Conservation (phyloP, 257 asterid genomes). For the Solanum sejunctum region DNA sequence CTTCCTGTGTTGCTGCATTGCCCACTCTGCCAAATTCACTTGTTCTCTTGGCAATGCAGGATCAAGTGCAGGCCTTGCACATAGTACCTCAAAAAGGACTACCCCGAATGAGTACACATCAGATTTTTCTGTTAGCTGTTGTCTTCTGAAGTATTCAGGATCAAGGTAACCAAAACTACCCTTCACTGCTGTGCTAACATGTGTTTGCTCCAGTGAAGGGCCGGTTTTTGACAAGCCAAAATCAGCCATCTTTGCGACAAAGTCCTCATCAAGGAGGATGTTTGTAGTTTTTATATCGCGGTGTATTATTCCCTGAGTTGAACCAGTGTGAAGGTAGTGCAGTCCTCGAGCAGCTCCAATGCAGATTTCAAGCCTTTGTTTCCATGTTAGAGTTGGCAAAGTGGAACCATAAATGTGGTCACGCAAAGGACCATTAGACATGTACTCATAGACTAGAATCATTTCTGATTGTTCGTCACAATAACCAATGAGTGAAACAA, state of each 20-base stretch:
- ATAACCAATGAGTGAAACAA: slow-evolving; percentile 77
- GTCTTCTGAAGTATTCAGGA: slow-evolving; percentile 90
- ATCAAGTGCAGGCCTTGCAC: slow-evolving; percentile 87
- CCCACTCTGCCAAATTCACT: slow-evolving; percentile 88
- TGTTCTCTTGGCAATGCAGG: slow-evolving; percentile 82
- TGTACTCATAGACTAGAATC: slow-evolving; percentile 81
- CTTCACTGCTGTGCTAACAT: slow-evolving; percentile 91
- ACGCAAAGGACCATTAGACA: slow-evolving; percentile 72
- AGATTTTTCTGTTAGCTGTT: slow-evolving; percentile 77
- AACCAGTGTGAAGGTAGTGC: slow-evolving; percentile 91
- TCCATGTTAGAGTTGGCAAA: slow-evolving; percentile 54
- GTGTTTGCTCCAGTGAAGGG: slow-evolving; percentile 82
- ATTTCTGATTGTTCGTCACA: slow-evolving; percentile 79
- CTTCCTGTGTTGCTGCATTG: slow-evolving; percentile 55
- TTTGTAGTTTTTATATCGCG: slow-evolving; percentile 89
- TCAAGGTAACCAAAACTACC: slow-evolving; percentile 94
- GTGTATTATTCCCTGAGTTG: slow-evolving; percentile 82
- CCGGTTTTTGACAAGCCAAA: slow-evolving; percentile 89
- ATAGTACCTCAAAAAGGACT: slow-evolving; percentile 75
- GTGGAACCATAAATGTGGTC: slow-evolving; percentile 67
- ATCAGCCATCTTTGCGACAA: slow-evolving; percentile 67
- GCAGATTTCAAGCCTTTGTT: slow-evolving; percentile 78
- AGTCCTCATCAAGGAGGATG: slow-evolving; percentile 67
- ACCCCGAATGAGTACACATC: slow-evolving; percentile 91
- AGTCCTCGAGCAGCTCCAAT: slow-evolving; percentile 87